Base-by-base conservation (phyloP, 2,329 filamentous ascomycete genomes). In the Ceratocystiopsis brevicomis region DNA sequence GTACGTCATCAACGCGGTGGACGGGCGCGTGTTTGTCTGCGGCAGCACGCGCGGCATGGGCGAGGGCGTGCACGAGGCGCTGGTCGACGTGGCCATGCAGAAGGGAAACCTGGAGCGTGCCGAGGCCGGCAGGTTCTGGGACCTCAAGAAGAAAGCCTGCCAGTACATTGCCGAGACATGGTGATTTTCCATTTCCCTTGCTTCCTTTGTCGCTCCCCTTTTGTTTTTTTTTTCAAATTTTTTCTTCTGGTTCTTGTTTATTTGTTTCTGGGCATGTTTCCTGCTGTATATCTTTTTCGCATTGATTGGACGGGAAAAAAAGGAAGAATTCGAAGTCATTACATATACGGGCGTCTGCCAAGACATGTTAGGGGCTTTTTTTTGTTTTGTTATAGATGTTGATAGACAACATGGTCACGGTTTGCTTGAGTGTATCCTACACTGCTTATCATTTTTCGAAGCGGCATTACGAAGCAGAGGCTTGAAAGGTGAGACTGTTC, bases 41-140 rank as follows among this genome's bases (percentile, higher is more conserved):
- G 90, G 90, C 41, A 92, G 82, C 61, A 86, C 78, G 55, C 86
- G 84, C 64, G 90, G 90, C 45, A 98, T 98, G 90, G 90, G 90
- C 47, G 90, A 96, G 60, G 90, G 90, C 38, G 90, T 98, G 3
- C 82, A 96, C 58, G 70, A 77, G 39, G 83, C 88, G 0, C 68
- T 98, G 14, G 68, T 95, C 21, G 82, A 94, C 49, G 86, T 95
- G 1, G 85, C 86, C 42, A 93, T 94, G 79, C 68, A 78, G 51
- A 95, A 94, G 68, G 90, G 88, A 12, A 86, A 86, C 54, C 63
- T 98, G 42, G 81, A 84, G 56, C 67, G 70, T 18, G 78, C 86
- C 32, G 85, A 93, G 58, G 88, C 90, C 3, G 68, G 72, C 57
- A 75, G 80, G 50, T 98, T 95, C 59, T 96, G 90, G 90, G 66